Conservation (phyloP, 2,329 filamentous ascomycete genomes). For the Colletotrichum eleusines region DNA sequence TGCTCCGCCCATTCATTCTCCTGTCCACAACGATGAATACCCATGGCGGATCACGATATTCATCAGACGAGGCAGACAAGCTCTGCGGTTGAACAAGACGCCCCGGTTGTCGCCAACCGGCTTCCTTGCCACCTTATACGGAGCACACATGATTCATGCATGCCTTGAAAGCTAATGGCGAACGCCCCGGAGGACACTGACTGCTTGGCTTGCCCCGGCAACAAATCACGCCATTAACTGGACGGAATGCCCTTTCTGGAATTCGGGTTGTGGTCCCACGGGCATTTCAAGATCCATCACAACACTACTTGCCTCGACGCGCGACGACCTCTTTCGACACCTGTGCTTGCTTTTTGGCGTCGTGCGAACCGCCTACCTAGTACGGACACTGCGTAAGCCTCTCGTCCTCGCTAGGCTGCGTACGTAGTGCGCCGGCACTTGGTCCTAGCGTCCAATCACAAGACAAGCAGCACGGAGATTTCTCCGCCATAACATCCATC, state of each 20-base stretch:
- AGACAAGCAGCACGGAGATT: conserved; percentile 14
- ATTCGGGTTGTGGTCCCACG: not conserved
- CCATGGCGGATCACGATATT: not conserved
- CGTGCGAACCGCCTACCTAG: conserved; percentile 12
- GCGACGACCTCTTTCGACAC: not conserved
- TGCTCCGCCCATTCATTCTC: not conserved
- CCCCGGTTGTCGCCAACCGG: not conserved
- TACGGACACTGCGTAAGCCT: too few relatives aligned
- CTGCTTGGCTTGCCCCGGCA: not conserved
- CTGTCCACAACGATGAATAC: not conserved
- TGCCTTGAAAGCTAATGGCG: not conserved
- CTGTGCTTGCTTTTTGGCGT: conserved; percentile 17
- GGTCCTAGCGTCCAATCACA: conserved; percentile 27
- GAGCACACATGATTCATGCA: not conserved
- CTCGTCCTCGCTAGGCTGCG: conserved; percentile 25
- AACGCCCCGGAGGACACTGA: not conserved
- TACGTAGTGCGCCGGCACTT: conserved; percentile 24
- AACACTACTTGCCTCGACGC: not conserved
- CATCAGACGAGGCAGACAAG: not conserved
- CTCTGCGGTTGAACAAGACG: not conserved
- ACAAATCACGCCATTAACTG: not conserved
- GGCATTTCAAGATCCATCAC: not conserved
- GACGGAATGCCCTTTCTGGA: not conserved
- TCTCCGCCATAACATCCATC: conserved; percentile 21
- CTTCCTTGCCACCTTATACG: not conserved